Base-by-base conservation (phyloP, 2,329 filamentous ascomycete genomes). In the Colletotrichum sojae region DNA sequence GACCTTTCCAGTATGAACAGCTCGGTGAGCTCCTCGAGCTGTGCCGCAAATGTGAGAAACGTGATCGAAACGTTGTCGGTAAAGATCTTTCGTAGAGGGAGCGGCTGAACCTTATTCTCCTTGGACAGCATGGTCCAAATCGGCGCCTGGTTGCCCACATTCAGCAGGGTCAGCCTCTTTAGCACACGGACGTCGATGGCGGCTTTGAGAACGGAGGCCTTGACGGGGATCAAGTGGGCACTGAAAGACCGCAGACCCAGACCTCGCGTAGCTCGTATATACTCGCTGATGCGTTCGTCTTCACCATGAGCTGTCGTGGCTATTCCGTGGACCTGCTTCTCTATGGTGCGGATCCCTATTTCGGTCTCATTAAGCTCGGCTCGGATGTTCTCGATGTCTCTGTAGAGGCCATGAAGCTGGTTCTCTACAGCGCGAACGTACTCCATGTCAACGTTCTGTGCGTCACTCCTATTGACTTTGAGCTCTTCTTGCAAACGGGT, bases 31-130 rank as follows among this genome's bases (percentile, higher is more conserved):
- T 83, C 81, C 5, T 85, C 77, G 2, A 91, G 81, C 63, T 87
- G 82, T 3, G 83, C 81, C 15, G 89, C 81, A 66, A 86, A 86
- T 1, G 82, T 82, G 59, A 92, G 75, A 65, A 91, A 90, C 0
- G 81, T 76, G 1, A 77, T 72, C 0, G 88, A 87, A 20, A 91
- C 89, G 71, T 91, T 86, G 74, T 92, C 90, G 0, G 89, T 91
- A 72, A 88, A 88, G 63, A 92, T 86, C 70, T 85, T 88, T 56
- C 83, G 82, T 49, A 92, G 76, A 0, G 85, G 82, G 48, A 91
- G 78, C 0, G 86, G 84, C 9, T 81, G 77, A 1, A 80, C 73
- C 58, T 82, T 83, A 75, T 90, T 89, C 72, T 89, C 83, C 71
- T 85, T 87, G 18, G 83, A 78, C 49, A 92, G 77, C 63, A 87